Evolutionary conservation across 768 basidiomycete genomes (phyloP).

Genomic region (Podaxis sp.): DNA sequence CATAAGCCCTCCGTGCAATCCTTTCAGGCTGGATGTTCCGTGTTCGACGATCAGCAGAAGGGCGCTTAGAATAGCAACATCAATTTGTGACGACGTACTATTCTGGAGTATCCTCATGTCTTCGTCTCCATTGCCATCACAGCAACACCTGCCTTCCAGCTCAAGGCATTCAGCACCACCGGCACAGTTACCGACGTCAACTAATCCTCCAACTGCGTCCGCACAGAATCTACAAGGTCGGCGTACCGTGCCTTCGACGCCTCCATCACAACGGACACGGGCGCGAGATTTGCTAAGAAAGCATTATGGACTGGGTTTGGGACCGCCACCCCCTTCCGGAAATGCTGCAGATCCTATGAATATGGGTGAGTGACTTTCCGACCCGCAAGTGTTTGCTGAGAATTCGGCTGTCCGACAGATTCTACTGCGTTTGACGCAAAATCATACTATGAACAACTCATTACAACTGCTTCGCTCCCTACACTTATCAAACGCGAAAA

Average conservation of each 20-base stretch:
- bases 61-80: neutral
- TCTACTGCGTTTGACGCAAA: conserved; percentile 82
- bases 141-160: neutral
- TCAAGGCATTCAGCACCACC: conserved; percentile 12
- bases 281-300: conserved; percentile 80
- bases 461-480: conserved; percentile 76
- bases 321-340: conserved; percentile 57
- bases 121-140: conserved; percentile 4
- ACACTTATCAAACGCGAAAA: conserved; percentile 78
- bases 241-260: conserved; percentile 8
- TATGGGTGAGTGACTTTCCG: conserved; percentile 48
- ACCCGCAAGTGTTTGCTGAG: neutral
- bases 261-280: conserved; percentile 31
- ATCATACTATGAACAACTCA: conserved; percentile 82
- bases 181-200: conserved; percentile 16
- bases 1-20: neutral
- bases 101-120: neutral
- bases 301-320: conserved; percentile 85
- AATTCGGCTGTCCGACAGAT: conserved; percentile 42
- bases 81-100: neutral
- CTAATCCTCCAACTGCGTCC: neutral
- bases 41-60: neutral
- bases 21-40: neutral
- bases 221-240: neutral
- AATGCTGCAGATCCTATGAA: conserved; percentile 77